Base-by-base conservation (phyloP, 2,329 filamentous ascomycete genomes). In the Fusarium anguioides region DNA sequence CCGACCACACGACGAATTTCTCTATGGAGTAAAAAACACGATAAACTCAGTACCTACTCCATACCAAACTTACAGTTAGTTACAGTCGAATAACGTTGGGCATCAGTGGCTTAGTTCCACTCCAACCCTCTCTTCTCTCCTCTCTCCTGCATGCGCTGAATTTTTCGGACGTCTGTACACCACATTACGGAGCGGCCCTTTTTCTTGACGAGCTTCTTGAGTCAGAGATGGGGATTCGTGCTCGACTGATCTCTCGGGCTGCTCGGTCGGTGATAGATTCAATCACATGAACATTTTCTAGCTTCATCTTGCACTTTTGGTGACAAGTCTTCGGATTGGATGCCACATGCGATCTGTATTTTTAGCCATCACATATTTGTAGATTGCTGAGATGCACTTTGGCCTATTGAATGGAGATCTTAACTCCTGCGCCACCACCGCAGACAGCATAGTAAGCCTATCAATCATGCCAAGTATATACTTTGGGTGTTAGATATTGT, bases 251-350 rank as follows among this genome's bases (percentile, higher is more conserved):
- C 20, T 33, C 7, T 9, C 15, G 9, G 35, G 33, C 14, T 23
- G 27, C 33, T 35, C 15, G 15, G 37, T 29, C n/a, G 24, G 46
- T 10, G n/a, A 27, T 8, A 10, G 17, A 5, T 27, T 4, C 40
- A 18, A 26, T 50, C 58, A 57, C 17, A 63, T 33, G n/a, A 24
- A 45, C 50, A 57, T 58, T 47, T 47, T 26, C 46, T 48, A 56
- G 40, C 52, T 45, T 69, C 55, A 42, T 53, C 46, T 40, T 65
- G 36, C 52, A 53, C 41, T 27, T 39, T 45, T 50, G 20, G 55
- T 50, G 42, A 63, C 42, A 39, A 45, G 57, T 66, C 46, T 26
- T 58, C 40, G 66, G 63, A 71, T 71, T 71, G 68, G 63, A 54
- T 66, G 64, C 66, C 58, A 64, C 53, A 46, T 50, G 21, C 42